Conservation (phyloP, 345 rosid genomes). For the Gossypium arboreum region DNA sequence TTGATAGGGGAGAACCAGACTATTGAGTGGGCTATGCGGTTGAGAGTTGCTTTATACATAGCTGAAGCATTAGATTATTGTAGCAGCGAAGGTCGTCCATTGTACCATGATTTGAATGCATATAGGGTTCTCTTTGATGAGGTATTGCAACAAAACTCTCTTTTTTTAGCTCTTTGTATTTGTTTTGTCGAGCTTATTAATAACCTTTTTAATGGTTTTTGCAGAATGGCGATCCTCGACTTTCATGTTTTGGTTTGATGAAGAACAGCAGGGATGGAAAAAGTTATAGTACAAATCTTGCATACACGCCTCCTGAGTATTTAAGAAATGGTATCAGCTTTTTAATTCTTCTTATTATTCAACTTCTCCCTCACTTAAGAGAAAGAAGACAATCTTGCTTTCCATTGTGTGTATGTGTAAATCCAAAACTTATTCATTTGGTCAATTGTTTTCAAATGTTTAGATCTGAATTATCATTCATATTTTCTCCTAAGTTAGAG, state of each 20-base stretch:
- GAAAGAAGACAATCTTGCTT: constrained; percentile 1
- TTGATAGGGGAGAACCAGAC: constrained; percentile 74
- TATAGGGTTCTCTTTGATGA: constrained; percentile 81
- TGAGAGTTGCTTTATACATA: constrained; percentile 63
- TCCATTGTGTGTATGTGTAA: background rate
- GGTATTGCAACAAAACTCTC: constrained; percentile 38
- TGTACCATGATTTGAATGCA: constrained; percentile 75
- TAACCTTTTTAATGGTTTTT: constrained; percentile 29
- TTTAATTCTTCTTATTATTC: background rate
- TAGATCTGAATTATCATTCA: background rate
- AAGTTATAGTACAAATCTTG: constrained; percentile 93
- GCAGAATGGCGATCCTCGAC: constrained; percentile 88
- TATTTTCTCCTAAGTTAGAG: background rate
- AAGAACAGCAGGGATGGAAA: constrained; percentile 65
- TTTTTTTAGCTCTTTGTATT: background rate
- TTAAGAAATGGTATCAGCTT: constrained; percentile 53
- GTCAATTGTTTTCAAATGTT: background rate
- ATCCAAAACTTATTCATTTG: background rate
- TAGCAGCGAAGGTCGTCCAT: constrained; percentile 53
- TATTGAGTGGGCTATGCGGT: constrained; percentile 73
- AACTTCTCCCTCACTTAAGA: background rate
- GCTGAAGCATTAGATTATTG: constrained; percentile 83
- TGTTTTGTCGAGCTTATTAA: constrained; percentile 4
- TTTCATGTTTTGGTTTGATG: constrained; percentile 91
- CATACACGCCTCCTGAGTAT: constrained; percentile 90